Base-by-base conservation (phyloP, 441 rosid genomes). In the Brassica balearica region DNA sequence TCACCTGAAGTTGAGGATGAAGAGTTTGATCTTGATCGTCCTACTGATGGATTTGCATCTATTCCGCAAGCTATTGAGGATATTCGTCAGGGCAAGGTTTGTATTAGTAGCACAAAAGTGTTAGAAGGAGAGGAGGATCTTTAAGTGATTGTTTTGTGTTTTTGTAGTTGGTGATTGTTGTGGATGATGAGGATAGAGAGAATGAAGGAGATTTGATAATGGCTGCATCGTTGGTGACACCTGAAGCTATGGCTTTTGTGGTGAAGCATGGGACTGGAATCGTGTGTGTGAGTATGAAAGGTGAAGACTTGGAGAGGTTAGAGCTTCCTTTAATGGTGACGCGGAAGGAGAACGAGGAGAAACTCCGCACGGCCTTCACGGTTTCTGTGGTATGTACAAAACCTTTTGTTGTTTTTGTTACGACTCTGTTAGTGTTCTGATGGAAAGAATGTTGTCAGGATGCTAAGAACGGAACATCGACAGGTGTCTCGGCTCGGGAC, bases 111-210 rank as follows among this genome's bases (percentile, higher is more conserved):
- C 3, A 0, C 1, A 53, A 1, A 0, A 9, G n/a, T 68, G 36
- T 38, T 34, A 38, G 46, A 38, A 9, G 46, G 12, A 38, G 4
- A 38, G 9, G 41, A 36, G 36, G 36, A 32, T 32, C 0, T 38
- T 38, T 55, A n/a, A 66, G 29, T 62, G 58, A 53, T 46, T 10
- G 69, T 2, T 78, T 36, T 36, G 41, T 29, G 6, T n/a, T 0
- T 62, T 60, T 82, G 77, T 77, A 88, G 93, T 15, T 85, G 67
- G 90, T 89, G n/a, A 78, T 89, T 70, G 93, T 88, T 83, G 91
- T 88, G 7, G 93, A 89, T 83, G 91, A 89, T 78, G 91, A 88
- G 68, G 93, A 88, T 51, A 89, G 91, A 75, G 93, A 89, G 81
- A 89, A 88, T 29, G 93, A 89, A 72, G 91, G 93, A 34, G 91